A percentile compares a stretch with the other conserved stretches of the same genome.
These are phyloP conservation scores for Daedalea quercina DNA, from an alignment of 768 basidiomycete species.

Conservation along the genomic window DNA sequence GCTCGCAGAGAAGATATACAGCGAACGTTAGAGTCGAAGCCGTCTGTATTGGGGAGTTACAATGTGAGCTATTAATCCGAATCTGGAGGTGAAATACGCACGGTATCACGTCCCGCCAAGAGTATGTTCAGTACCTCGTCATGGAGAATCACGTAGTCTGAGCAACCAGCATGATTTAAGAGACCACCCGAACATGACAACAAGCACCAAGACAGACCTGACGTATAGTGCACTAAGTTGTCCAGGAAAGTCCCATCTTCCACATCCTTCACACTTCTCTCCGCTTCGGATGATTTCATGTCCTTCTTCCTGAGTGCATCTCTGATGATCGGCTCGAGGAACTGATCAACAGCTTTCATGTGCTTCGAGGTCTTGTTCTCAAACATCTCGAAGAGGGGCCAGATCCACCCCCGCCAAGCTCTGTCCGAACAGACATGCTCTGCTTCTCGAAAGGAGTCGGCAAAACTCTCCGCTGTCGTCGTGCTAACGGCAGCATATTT, in stretches of 20 bases:
- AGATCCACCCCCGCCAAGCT: conserved; percentile 23
- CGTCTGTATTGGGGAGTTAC: conserved; percentile 11
- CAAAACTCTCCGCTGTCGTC: conserved; percentile 22
- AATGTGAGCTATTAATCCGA: neutral
- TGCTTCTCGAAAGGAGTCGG: conserved; percentile 31
- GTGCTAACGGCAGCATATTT: conserved; percentile 12
- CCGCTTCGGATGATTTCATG: conserved; percentile 1
- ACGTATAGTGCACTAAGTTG: conserved; percentile 31
- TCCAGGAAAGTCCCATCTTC: conserved; percentile 36
- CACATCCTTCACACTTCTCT: conserved; percentile 2
- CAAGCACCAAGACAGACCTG: conserved; percentile 23
- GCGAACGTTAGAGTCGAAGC: conserved; percentile 34
- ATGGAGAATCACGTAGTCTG: conserved; percentile 24
- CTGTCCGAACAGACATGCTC: conserved; percentile 27
- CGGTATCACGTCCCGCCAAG: conserved; percentile 29
- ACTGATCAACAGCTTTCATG: conserved; percentile 33
- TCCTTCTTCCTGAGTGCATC: neutral
- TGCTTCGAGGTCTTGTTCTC: conserved; percentile 23
- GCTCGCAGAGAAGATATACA: conserved; percentile 23
- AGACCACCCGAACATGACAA: too few species aligned
- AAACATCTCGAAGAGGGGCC: conserved; percentile 35
- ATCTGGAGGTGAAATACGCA: neutral
- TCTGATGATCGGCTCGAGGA: conserved; percentile 30
- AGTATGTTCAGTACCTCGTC: conserved; percentile 30
- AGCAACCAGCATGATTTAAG: too few species aligned